Evolutionary conservation across 768 basidiomycete genomes (phyloP), one percentile per base, ranked within the genome.

Genomic region (Trametes sanguinea): DNA sequence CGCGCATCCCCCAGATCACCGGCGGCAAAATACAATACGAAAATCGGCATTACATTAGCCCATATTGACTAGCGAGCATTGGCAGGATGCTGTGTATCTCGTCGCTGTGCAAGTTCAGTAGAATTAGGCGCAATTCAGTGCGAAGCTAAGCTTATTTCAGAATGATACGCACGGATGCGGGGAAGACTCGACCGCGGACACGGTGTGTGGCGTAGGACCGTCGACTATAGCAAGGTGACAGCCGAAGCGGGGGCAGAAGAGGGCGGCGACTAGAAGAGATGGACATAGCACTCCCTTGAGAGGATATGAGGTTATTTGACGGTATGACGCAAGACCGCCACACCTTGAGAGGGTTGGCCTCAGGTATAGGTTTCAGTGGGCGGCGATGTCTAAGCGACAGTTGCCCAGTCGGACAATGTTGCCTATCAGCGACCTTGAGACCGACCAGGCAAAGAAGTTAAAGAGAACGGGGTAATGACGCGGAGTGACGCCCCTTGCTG

Each of bases 121-220:
- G 39, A 43, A 57, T 60, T 64, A 63, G 58, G 43, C 63, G 63
- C 58, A 64, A 64, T 60, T 60, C 58, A 64, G n/a, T 51, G 51
- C 14, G 30, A 51, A 16, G 30, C 32, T 22, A 50, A 59, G 63
- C 58, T 60, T 63, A 54, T 48, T 58, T 50, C 6, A 29, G 57
- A 47, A 46, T 44, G 52, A 50, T n/a, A 39, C 29, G 8, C 53
- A 48, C 35, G 22, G 8, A 37, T 45, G 39, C 54, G 40, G 13
- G 14, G 60, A 35, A 54, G 50, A 39, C 51, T 55, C 17, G 53
- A 17, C 53, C 47, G 47, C 11, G 1, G 57, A 37, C 57, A 42
- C 42, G 43, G 27, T 30, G 51, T 47, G 44, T 27, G 40, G 14
- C 30, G 22, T 11, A 16, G 11, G 42, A n/a, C 2, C 42, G 14